These are phyloP conservation scores for Mediolabrus comicus DNA, from an alignment of 108 stramenopile genomes.

Conservation along the genomic window DNA sequence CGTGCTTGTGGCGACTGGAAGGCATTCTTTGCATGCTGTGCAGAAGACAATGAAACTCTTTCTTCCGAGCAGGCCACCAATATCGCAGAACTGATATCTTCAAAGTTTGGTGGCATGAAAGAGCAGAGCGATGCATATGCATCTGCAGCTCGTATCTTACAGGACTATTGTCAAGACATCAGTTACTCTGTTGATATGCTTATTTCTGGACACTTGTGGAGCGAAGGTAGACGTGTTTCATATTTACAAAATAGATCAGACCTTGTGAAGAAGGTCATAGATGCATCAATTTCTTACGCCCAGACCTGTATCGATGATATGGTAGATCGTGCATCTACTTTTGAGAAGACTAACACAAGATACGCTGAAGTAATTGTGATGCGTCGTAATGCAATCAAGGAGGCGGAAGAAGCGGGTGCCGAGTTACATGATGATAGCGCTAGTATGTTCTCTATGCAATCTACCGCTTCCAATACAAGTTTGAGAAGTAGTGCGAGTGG, in stretches of 20 bases:
- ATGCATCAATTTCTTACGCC: constrained; percentile 58
- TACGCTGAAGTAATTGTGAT: constrained; percentile 67
- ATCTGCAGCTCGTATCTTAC: constrained; percentile 71
- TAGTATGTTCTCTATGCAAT: constrained; percentile 77
- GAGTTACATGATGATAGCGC: constrained; percentile 58
- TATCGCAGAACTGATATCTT: constrained; percentile 36
- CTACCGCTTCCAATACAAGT: constrained; percentile 62
- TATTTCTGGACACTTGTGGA: constrained; percentile 69
- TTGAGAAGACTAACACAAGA: constrained; percentile 47
- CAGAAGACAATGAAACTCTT: constrained; percentile 21
- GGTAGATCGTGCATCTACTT: constrained; percentile 54
- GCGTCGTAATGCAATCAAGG: constrained; percentile 65
- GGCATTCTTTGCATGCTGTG: constrained; percentile 58
- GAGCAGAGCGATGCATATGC: constrained; percentile 40
- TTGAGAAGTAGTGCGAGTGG: constrained; percentile 60
- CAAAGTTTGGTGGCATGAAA: constrained; percentile 29
- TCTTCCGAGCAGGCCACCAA: constrained; percentile 20
- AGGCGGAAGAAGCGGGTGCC: constrained; percentile 33
- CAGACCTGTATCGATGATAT: constrained; percentile 63
- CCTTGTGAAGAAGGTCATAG: constrained; percentile 57
- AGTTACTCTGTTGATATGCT: constrained; percentile 71
- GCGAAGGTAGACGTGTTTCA: constrained; percentile 64
- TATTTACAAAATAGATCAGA: constrained; percentile 49
- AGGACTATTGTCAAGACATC: constrained; percentile 76
- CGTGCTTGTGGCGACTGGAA: constrained; percentile 71